Base-by-base conservation (phyloP, 2,329 filamentous ascomycete species). In the Lachnellula arida region DNA sequence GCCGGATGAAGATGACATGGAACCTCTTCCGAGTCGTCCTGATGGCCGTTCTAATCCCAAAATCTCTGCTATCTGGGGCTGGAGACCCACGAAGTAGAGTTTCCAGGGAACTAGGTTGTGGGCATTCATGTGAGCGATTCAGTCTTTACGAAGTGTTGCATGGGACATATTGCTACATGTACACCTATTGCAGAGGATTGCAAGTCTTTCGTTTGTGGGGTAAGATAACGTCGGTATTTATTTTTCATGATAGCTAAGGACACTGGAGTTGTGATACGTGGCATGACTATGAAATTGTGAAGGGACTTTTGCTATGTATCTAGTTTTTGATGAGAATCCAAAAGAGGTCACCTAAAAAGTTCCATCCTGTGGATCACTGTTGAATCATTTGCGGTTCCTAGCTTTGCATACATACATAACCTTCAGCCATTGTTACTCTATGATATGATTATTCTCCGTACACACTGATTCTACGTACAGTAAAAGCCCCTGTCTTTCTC, bases 11-110 rank as follows among this genome's bases (percentile, higher is more conserved):
- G 32, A 53, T 34, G 7, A 52, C 3, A 46, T 53, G 17, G 23
- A 22, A 15, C 9, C 28, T 32, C 28, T 32, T 11, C 28, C 28
- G 28, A 32, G 28, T 32, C 28, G 28, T 32, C 28, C 28, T 32
- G 28, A 32, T 32, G 28, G 28, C 28, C 8, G 2, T 11, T 11
- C 28, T 32, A 9, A 2, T 32, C 28, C 28, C 28, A 47, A 49
- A n/a, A 50, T 28, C 12, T 37, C 46, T 40, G 9, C 37, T 4
- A 23, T 56, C 12, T 58, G 53, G 49, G 55, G 55, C n/a, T 55
- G 56, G 47, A 42, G 50, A 40, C 51, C 58, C n/a, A 52, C 47
- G 2, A 35, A 51, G 32, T 34, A 46, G 14, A 17, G 6, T 2
- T 6, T 23, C 11, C 15, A 3, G 12, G 11, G 17, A 4, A 22